Evolutionary conservation across 2,329 filamentous ascomycete genomes (phyloP), one percentile per base, ranked within the genome.

Genomic region (Ophiostoma novo-ulmi): DNA sequence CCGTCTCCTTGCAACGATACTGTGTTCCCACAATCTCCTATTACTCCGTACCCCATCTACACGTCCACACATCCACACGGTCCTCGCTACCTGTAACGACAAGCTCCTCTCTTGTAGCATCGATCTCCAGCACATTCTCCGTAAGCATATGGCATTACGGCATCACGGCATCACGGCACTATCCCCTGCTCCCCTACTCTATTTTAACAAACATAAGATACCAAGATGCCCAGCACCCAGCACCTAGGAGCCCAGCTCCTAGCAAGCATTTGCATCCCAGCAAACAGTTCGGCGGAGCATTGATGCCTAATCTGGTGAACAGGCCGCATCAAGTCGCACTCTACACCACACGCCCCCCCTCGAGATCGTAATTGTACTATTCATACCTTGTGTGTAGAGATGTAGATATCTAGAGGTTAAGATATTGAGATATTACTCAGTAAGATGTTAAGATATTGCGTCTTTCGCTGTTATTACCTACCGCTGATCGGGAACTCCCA

Each of bases 401-500:
- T 31, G 26, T 31, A 31, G 26, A 31, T 31, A 31, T 31, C 26
- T n/a, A 26, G 26, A 26, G 26, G 26, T 1, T 26, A 2, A 26
- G 26, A 26, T 48, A 48, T 20, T 20, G 17, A 48, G 44, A 48
- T 48, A 48, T 48, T 39, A 39, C 38, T 39, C 1, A 8, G 38
- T 39, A 39, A 39, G 38, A 39, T 11, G 13, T 10, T 38, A 5
- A 20, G 41, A 20, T 48, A 48, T 20, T 44, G 14, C 20, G 41
- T 44, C n/a, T 44, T 44, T 11, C 10, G 52, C n/a, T 22, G 26
- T 58, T 58, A 22, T 26, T 31, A 31, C 52, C 44, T 22, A 58
- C 52, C 52, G 52, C 11, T 58, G 52, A 58, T 58, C 52, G 52
- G 52, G 52, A 26, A 26, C 52, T 58, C 52, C 52, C 52, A 58